Evolutionary conservation across 2,329 filamentous ascomycete species (phyloP), one percentile per base, ranked within the genome.

Genomic region (Aspergillus fructus): DNA sequence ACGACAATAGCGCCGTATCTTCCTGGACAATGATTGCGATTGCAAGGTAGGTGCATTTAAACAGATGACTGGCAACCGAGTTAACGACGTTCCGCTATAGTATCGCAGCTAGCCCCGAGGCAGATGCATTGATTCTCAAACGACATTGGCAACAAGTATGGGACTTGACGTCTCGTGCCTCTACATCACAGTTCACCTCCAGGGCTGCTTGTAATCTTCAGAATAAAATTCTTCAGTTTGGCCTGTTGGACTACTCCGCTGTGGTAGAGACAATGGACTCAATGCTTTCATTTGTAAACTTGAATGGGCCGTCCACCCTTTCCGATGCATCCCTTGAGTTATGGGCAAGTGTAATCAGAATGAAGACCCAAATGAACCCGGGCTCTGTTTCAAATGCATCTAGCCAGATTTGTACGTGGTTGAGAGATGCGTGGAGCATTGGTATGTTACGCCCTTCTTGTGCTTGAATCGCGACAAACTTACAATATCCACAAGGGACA

Each of bases 11-110:
- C 13, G 73, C 75, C 8, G 78, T 88, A 41, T 84, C 87, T 7
- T 90, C 87, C 0, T 99, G 94, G 94, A 88, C 91, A 17, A 85
- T 96, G 78, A 73, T 97, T 52, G 88, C 87, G n/a, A 85, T 91
- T 68, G 81, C 90, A 61, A 90, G 89, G 91, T 93, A 77, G 69
- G 81, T 74, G 23, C 40, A 3, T 13, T 43, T 15, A 37, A 11
- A 11, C 17, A 19, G 9, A 30, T 46, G 19, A 17, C 51, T 6
- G 23, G 12, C 15, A 39, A 41, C 45, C 23, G 19, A 43, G 51
- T 47, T 65, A 52, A 62, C 48, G n/a, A 42, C 59, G 33, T 47
- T 30, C 53, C 48, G 49, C 17, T n/a, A 59, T 58, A 77, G 75
- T 55, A 66, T 77, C 56, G 71, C 71, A 11, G 64, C 62, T 19